Evolutionary conservation across 495 filamentous ascomycete genomes (phyloP).

Genomic region (Amniculicola lignicola): DNA sequence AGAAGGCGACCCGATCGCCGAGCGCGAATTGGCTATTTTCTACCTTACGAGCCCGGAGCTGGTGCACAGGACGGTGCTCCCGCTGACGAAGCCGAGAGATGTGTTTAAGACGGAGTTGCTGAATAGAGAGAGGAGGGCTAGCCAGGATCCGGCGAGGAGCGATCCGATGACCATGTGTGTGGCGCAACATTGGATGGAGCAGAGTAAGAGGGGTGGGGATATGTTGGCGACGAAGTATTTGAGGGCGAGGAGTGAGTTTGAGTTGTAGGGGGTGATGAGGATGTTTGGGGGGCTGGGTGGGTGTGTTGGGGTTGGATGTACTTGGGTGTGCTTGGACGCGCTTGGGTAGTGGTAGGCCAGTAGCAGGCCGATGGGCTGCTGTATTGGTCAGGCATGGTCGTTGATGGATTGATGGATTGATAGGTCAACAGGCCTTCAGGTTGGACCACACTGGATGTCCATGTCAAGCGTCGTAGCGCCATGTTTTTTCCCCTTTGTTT

Average conservation of each 20-base stretch:
- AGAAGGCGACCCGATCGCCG: slow-evolving; percentile 88
- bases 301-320: neutral
- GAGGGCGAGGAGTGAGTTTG: slow-evolving; percentile 65
- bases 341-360: too few species aligned
- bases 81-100: slow-evolving; percentile 78
- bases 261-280: too few species aligned
- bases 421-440: too few species aligned
- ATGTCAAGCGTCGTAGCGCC: too few species aligned
- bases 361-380: too few species aligned
- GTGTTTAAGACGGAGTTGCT: slow-evolving; percentile 89
- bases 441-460: too few species aligned
- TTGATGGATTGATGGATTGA: too few species aligned
- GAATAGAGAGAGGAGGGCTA: slow-evolving; percentile 58
- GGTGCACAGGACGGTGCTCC: slow-evolving; percentile 77
- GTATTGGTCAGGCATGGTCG: too few species aligned
- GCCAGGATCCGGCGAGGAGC: slow-evolving; percentile 53
- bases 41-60: slow-evolving; percentile 91
- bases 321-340: too few species aligned
- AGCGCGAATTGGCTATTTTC: slow-evolving; percentile 89
- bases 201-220: slow-evolving; percentile 82
- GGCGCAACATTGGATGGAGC: slow-evolving; percentile 97
- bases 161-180: slow-evolving; percentile 94
- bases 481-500: too few species aligned
- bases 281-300: slow-evolving; percentile 38
- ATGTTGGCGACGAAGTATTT: slow-evolving; percentile 81